Percentiles rank a stretch among this genome's conserved stretches.
phyloP scores from a whole-genome alignment of 805 yeast species.

The Hanseniaspora jakobsenii region DNA sequence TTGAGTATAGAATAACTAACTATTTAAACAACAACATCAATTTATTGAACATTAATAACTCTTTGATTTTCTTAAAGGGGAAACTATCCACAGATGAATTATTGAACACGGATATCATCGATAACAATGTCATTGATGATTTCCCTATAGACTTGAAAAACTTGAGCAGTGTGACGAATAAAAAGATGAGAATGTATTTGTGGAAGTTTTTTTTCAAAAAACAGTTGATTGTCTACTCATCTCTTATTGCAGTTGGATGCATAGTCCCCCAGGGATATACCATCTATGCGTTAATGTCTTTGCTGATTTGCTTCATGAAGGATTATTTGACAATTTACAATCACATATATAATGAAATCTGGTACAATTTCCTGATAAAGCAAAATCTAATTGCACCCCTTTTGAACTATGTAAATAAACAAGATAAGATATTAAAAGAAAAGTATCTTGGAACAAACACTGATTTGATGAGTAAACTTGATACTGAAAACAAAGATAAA shows the following conservation, averaged over 20 bases:
- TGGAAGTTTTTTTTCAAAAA: constrained; percentile 14
- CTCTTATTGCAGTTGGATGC: background rate
- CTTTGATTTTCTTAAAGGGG: constrained; percentile 12
- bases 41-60: constrained; percentile 11
- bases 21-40: constrained; percentile 13
- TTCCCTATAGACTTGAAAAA: constrained; percentile 13
- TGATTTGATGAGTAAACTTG: background rate
- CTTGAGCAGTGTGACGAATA: constrained; percentile 7
- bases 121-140: constrained; percentile 13
- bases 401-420: constrained; percentile 10
- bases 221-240: constrained; percentile 8
- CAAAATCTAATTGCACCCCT: constrained; percentile 11
- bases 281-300: constrained; percentile 1
- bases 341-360: constrained; percentile 11
- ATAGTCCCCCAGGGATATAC: background rate
- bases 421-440: constrained; percentile 7
- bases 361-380: constrained; percentile 13
- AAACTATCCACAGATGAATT: constrained; percentile 14
- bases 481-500: background rate
- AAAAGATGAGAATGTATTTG: constrained; percentile 11
- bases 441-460: constrained; percentile 6
- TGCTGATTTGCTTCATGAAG: constrained; percentile 6
- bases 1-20: constrained; percentile 9
- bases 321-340: constrained; percentile 13
- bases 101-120: constrained; percentile 9